phyloP scores from a whole-genome alignment of 805 yeast species.

The Ogataea paradorogensis region DNA sequence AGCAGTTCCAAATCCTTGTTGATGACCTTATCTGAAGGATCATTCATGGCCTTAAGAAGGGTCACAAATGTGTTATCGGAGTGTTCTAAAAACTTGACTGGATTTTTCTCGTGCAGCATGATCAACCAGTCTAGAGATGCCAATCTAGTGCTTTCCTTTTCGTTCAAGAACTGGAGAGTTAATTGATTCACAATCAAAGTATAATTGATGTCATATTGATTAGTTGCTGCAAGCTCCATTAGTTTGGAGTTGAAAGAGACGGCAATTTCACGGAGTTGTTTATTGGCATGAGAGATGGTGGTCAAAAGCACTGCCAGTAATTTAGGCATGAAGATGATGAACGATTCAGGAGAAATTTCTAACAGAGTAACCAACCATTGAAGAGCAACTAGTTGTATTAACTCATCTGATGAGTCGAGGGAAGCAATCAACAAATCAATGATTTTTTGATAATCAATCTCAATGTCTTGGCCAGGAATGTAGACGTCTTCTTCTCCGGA shows the following conservation, averaged over 20 bases:
- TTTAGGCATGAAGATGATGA: slow-evolving; percentile 71
- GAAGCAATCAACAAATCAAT: slow-evolving; percentile 80
- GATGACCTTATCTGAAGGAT: slow-evolving; percentile 74
- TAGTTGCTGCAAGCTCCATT: slow-evolving; percentile 44
- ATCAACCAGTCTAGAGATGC: slow-evolving; percentile 89
- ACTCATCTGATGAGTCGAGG: slow-evolving; percentile 67
- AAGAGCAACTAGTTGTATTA: slow-evolving; percentile 74
- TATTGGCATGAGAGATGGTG: slow-evolving; percentile 53
- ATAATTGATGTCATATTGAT: slow-evolving; percentile 39
- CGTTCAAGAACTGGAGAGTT: slow-evolving; percentile 67
- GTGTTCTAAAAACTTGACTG: slow-evolving; percentile 51
- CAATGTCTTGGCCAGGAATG: slow-evolving; percentile 77
- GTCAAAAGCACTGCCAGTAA: slow-evolving; percentile 66
- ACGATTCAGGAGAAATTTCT: slow-evolving; percentile 70
- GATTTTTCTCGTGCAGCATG: slow-evolving; percentile 71
- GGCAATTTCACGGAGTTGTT: slow-evolving; percentile 52
- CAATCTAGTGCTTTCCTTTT: slow-evolving; percentile 76
- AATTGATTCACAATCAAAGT: slow-evolving; percentile 66
- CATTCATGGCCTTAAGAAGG: slow-evolving; percentile 65
- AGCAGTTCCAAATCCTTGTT: slow-evolving; percentile 67
- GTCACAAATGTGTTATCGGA: slow-evolving; percentile 70
- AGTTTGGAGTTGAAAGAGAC: slow-evolving; percentile 54
- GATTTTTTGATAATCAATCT: slow-evolving; percentile 73
- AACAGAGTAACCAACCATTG: slow-evolving; percentile 79
- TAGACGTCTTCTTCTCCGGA: slow-evolving; percentile 50